Evolutionary conservation across 2,329 filamentous ascomycete species (phyloP).

Genomic region (Lecanicillium sp.): DNA sequence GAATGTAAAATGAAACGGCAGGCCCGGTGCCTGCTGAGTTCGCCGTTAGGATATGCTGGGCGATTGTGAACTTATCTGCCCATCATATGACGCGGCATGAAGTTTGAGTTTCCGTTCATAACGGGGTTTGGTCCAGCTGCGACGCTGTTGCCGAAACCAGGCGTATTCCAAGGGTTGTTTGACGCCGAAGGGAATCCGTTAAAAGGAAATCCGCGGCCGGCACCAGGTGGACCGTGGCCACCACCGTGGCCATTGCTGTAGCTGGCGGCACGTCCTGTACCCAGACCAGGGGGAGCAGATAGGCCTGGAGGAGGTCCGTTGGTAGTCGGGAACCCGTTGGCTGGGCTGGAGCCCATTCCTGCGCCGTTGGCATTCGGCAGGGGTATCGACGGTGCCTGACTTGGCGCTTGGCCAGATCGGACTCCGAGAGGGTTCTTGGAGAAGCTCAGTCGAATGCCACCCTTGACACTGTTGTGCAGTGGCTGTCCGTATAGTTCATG

Average conservation of each 20-base stretch:
- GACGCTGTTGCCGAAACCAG: conserved; percentile 14
- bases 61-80: conserved; percentile 6
- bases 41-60: too few relatives aligned
- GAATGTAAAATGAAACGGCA: neutral
- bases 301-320: conserved; percentile 79
- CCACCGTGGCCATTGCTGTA: neutral
- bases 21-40: conserved; percentile 2
- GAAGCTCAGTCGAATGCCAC: conserved; percentile 90
- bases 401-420: conserved; percentile 62
- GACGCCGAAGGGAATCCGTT: conserved; percentile 13
- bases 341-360: conserved; percentile 23
- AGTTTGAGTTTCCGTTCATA: neutral
- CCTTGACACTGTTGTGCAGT: conserved; percentile 87
- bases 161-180: conserved; percentile 17
- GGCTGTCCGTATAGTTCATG: conserved; percentile 82
- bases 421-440: conserved; percentile 96
- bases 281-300: conserved; percentile 64
- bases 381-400: conserved; percentile 27
- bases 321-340: conserved; percentile 57
- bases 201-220: neutral
- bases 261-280: conserved; percentile 17
- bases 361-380: conserved; percentile 51
- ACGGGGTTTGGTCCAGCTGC: neutral
- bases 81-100: conserved; percentile 8
- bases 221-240: neutral